Base-by-base conservation (phyloP, 768 basidiomycete species). In the Pleurotus djamor region DNA sequence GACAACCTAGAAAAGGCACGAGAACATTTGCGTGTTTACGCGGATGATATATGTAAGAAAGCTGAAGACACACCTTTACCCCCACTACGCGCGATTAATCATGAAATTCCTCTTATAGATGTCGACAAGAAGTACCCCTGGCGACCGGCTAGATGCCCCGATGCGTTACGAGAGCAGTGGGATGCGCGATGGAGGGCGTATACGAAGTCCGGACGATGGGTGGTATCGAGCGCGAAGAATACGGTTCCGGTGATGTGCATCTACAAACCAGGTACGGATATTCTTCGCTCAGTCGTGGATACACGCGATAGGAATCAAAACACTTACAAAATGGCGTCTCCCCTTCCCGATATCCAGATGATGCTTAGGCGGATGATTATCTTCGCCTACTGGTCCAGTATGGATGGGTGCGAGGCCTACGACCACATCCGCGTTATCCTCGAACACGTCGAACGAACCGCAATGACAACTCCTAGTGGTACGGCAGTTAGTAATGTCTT, bases 361-460 rank as follows among this genome's bases (percentile, higher is more conserved):
- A 78, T 82, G 0, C 52, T 71, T 3, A 34, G 67, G 7, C 65
- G 73, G 13, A 72, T 76, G 0, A 73, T 75, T 0, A n/a, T 64
- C 0, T 64, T 64, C 0, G 59, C 51, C 7, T 74, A 70, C 51
- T 58, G 73, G 0, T 70, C 75, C 0, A 67, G 70, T 5, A 66
- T 82, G 1, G 75, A 81, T 61, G 56, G 74, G 41, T 67, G 70
- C 16, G 69, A 76, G 48, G 75, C 75, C 3, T 81, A 77, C 63
- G 74, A 81, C 61, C 79, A 79, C 43, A 69, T 72, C 41, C 34
- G 65, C 1, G 61, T 71, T 0, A 51, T 65, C 9, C 68, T 67
- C 13, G 63, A 68, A 17, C 65, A 74, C 57, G 69, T 73, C 1
- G 35, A 57, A 1, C 52, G 61, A 0, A 64, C 68, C 0, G 57